Evolutionary conservation across 495 filamentous ascomycete species (phyloP), one percentile per base, ranked within the genome.

Genomic region (Cercophora newfieldiana): DNA sequence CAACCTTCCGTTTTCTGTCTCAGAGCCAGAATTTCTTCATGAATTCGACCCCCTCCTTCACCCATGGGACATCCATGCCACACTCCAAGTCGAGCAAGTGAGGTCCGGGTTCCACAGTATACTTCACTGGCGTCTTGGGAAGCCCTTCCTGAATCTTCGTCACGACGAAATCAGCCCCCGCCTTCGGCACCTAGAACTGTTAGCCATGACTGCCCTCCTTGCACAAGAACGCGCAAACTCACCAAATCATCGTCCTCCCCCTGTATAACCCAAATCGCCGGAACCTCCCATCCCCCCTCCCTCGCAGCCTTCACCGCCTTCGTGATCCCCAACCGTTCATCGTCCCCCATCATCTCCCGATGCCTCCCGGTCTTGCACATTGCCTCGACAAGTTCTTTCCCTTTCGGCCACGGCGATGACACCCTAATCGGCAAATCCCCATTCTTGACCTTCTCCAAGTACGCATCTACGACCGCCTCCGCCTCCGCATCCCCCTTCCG

Each of bases 11-110:
- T 2, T 16, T 16, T 8, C 4, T 5, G 37, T 14, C 18, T 44
- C 37, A 44, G 12, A 44, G 31, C 66, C 68, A 76, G 22, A 59
- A 56, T 61, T 64, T 49, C 59, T 62, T 62, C 19, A 72, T 53
- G 67, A 70, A 72, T 22, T 62, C 64, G 1, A 72, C 30, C 22
- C 71, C 71, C 49, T 72, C 68, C 22, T 25, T 26, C 14, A 70
- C 25, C 58, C 55, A 72, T 12, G 47, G 30, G 29, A 66, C 63
- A 5, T 53, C 29, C 7, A 72, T 10, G 12, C 31, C 44, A 54
- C 56, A 60, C 1, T 22, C 8, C n/a, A 10, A 26, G 56, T 70
- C 70, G 29, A 70, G 68, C 51, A 66, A 65, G 57, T 72, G 70
- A 0, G 37, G 60, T 0, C 70, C 70, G 10, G 37, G 26, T 22